Conservation (phyloP, 1,139 yeast genomes). For the Blastobotrys petasosporus region DNA sequence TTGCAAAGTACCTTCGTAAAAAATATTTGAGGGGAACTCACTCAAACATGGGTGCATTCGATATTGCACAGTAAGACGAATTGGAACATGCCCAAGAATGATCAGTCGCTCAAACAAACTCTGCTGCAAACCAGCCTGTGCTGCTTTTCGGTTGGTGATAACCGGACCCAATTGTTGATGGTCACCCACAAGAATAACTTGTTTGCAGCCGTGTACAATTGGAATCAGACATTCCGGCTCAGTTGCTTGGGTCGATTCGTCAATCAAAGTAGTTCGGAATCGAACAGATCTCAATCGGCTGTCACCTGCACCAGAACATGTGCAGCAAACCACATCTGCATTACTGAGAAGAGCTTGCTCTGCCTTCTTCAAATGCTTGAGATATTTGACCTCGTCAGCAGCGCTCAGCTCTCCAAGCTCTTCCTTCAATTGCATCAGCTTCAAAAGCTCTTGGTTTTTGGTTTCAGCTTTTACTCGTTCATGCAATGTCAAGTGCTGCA, state of each 20-base stretch:
- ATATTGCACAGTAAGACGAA: constrained; percentile 84
- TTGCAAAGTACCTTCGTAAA: constrained; percentile 87
- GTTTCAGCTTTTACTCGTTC: constrained; percentile 32
- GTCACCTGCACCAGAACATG: constrained; percentile 93
- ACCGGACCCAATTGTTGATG: constrained; percentile 95
- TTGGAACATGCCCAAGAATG: constrained; percentile 78
- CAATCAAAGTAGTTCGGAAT: constrained; percentile 77
- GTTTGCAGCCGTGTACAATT: constrained; percentile 81
- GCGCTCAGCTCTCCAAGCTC: constrained; percentile 67
- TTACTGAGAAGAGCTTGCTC: constrained; percentile 48
- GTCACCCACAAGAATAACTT: constrained; percentile 86
- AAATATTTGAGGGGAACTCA: constrained; percentile 87
- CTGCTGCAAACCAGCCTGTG: constrained; percentile 78
- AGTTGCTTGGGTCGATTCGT: constrained; percentile 90
- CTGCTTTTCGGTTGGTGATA: constrained; percentile 71
- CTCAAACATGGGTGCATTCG: constrained; percentile 90
- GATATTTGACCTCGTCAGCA: constrained; percentile 45
- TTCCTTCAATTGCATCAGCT: constrained; percentile 51
- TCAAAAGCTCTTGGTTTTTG: constrained; percentile 48
- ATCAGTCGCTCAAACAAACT: constrained; percentile 83
- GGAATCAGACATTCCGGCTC: constrained; percentile 92
- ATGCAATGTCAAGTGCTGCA: constrained; percentile 27
- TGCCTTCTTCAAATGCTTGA: constrained; percentile 39
- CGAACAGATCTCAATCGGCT: constrained; percentile 46
- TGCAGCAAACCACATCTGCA: constrained; percentile 83